phyloP scores from a whole-genome alignment of 495 filamentous ascomycete species.

The Neurospora sp. region DNA sequence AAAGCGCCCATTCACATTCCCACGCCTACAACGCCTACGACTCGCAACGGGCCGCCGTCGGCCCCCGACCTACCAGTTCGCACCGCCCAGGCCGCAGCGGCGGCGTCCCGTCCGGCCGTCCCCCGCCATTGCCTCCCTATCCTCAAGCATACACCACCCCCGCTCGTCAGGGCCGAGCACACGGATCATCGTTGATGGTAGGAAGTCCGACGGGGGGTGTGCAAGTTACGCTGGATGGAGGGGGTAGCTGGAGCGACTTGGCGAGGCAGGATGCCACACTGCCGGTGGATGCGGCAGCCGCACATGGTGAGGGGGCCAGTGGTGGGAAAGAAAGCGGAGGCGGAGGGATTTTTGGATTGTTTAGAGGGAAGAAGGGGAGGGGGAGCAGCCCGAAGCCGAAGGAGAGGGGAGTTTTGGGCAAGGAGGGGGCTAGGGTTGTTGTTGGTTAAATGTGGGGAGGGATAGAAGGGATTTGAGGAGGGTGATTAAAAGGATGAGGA shows the following conservation, averaged over 20 bases:
- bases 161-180: slow-evolving; percentile 21
- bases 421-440: slow-evolving; percentile 81
- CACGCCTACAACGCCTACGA: slow-evolving; percentile 12
- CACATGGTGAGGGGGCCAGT: slow-evolving; percentile 26
- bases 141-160: slow-evolving; percentile 34
- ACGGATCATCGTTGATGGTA: slow-evolving; percentile 43
- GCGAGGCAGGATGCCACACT: slow-evolving; percentile 75
- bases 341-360: slow-evolving; percentile 80
- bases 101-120: slow-evolving; percentile 14
- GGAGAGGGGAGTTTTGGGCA: slow-evolving; percentile 86
- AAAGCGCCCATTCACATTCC: background rate
- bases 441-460: slow-evolving; percentile 30
- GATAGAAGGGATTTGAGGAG: background rate
- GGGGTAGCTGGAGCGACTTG: slow-evolving; percentile 81
- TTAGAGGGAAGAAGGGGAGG: slow-evolving; percentile 78
- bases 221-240: slow-evolving; percentile 81
- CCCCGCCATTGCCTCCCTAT: slow-evolving; percentile 38
- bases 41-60: slow-evolving; percentile 18
- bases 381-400: slow-evolving; percentile 89
- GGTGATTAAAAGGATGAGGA: background rate
- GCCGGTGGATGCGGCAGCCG: slow-evolving; percentile 50
- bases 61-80: slow-evolving; percentile 10
- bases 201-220: slow-evolving; percentile 74
- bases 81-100: background rate
- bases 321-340: slow-evolving; percentile 31